These are phyloP conservation scores for Chlamydomonas eustigma DNA, from an alignment of 139 green algal genomes.

Conservation along the genomic window DNA sequence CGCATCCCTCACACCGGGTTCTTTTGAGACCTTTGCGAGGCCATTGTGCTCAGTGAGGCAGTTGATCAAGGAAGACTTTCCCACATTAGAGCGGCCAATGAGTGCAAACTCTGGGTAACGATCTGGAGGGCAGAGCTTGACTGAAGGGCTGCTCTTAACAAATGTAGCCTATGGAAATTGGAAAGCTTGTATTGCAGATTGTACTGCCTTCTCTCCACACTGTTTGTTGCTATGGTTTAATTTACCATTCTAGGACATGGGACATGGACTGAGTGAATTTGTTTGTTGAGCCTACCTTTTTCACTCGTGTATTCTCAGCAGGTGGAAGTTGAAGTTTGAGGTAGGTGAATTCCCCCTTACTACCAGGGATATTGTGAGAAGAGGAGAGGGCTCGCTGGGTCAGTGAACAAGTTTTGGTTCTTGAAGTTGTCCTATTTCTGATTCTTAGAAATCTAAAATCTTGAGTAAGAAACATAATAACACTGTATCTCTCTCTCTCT, in stretches of 20 bases:
- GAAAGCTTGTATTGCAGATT: neutral
- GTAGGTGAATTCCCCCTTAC: neutral
- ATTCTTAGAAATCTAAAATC: too few species aligned
- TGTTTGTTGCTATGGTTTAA: neutral
- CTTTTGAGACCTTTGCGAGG: constrained; percentile 89
- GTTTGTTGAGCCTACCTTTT: neutral
- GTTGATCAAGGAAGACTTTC: constrained; percentile 97
- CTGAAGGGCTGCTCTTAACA: neutral
- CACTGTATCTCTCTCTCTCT: too few species aligned
- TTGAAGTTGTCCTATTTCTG: too few species aligned
- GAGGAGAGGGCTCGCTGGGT: too few species aligned
- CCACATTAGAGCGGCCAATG: constrained; percentile 93
- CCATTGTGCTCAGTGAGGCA: constrained; percentile 73
- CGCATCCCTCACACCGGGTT: constrained; percentile 58
- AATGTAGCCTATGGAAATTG: neutral
- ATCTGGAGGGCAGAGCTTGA: neutral
- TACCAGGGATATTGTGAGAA: too few species aligned
- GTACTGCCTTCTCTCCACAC: neutral
- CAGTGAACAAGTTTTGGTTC: too few species aligned
- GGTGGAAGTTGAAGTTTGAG: neutral
- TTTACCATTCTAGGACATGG: neutral
- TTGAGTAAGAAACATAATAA: too few species aligned
- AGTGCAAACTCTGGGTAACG: constrained; percentile 85
- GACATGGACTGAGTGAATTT: neutral
- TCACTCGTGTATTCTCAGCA: neutral